Evolutionary conservation across 1,139 yeast species (phyloP), one percentile per base, ranked within the genome.

Genomic region (Yamadazyma triangularis): DNA sequence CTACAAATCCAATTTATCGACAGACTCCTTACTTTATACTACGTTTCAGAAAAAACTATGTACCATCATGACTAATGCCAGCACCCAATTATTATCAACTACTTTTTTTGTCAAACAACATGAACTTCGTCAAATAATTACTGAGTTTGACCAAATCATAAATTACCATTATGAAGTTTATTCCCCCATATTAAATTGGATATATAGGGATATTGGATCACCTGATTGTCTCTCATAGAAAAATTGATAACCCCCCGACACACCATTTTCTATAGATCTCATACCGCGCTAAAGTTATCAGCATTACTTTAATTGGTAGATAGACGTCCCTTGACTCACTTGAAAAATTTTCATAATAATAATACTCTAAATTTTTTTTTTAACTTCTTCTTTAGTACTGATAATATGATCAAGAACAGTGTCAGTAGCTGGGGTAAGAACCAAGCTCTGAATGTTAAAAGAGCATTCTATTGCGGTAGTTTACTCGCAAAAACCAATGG

Each of bases 251-350:
- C n/a, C n/a, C n/a, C n/a, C n/a, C n/a, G n/a, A n/a, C n/a, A n/a
- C n/a, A n/a, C n/a, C n/a, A n/a, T n/a, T 18, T 18, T 18, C 9
- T 18, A 18, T 18, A 18, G 20, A 18, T 18, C 20, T 18, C 6
- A 9, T 18, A 34, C 27, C 37, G 37, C 37, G 37, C 31, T 31
- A 23, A 34, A 28, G 25, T 35, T 18, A 18, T 18, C 20, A 29
- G 26, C 41, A 48, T 56, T 60, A 51, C 64, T 52, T 35, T 39
- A 49, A 56, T 60, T 58, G 66, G 66, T 42, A 46, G 53, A 50
- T 44, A 48, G 42, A 42, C 44, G 38, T 35, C 42, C 42, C 27
- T 38, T 50, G 54, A 49, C 48, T 50, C 51, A 47, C 44, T 36
- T 32, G 38, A 45, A 44, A 41, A 29, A 32, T 38, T 39, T 45